phyloP scores from a whole-genome alignment of 177 flowering plant genomes.

The Vitis hybrid region DNA sequence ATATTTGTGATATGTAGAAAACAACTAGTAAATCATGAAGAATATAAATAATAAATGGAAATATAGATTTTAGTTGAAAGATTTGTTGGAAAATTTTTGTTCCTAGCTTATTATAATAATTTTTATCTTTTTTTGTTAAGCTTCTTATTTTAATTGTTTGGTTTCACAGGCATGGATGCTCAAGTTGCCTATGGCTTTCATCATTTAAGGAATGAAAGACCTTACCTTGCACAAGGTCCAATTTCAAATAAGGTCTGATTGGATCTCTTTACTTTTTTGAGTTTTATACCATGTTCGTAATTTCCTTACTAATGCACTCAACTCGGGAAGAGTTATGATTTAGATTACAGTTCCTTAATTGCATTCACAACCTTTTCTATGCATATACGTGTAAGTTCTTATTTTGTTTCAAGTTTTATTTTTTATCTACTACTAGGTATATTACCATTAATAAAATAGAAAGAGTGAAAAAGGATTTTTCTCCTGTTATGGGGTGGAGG shows the following conservation, averaged over 20 bases:
- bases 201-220: slow-evolving; percentile 88
- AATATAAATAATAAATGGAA: not conserved
- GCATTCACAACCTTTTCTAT: not conserved
- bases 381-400: not conserved
- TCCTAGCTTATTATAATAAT: not conserved
- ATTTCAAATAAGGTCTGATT: slow-evolving; percentile 81
- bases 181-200: slow-evolving; percentile 99
- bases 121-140: not conserved
- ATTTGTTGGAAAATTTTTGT: not conserved
- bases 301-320: not conserved
- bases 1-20: not conserved
- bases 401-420: not conserved
- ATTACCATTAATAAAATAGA: not conserved
- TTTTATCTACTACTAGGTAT: not conserved
- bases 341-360: not conserved
- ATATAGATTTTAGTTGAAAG: not conserved
- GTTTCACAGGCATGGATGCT: slow-evolving; percentile 92
- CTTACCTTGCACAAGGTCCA: slow-evolving; percentile 95
- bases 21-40: not conserved
- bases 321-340: not conserved
- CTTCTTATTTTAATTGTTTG: slow-evolving; percentile 10
- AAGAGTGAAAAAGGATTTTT: too few relatives aligned
- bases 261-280: not conserved
- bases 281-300: not conserved
- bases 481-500: too few relatives aligned